Base-by-base conservation (phyloP, 176 grass and related monocot genomes). In the Triticum aestivum region DNA sequence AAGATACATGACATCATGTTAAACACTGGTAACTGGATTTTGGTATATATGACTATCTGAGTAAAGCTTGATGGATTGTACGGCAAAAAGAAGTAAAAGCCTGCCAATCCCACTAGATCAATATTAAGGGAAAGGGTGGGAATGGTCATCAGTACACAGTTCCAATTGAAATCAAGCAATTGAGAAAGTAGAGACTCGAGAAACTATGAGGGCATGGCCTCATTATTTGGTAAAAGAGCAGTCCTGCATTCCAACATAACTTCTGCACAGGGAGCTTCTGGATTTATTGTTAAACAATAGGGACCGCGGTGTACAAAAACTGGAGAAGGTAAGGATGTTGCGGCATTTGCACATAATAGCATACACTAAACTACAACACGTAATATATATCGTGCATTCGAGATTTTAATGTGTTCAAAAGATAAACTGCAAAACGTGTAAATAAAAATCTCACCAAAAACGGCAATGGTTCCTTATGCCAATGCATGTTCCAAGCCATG, bases 401-500 rank as follows among this genome's bases (percentile, higher is more conserved):
- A 79, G 21, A 63, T 54, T 23, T 8, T 54, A 68, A 68, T 33
- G n/a, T 33, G 41, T 86, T 82, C 13, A 42, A 24, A 69, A 24
- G 80, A 84, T 14, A 79, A n/a, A 6, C 49, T 70, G 56, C 78
- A n/a, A 17, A 83, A 52, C 9, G 77, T 27, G 66, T 1, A 84
- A 39, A 82, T 13, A 47, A 24, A 66, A 42, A 86, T 66, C 91
- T 98, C 37, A 98, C 95, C 92, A 98, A 90, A 98, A 98, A 68
- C 84, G 85, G 41, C 92, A 90, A 86, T 92, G 92, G 75, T 98
- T 98, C 77, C 88, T 89, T 89, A 83, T 88, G 37, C 94, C 92
- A 75, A 98, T 89, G 73, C 97, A 98, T 69, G 93, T 94, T 73
- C 92, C 97, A 86, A 98, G 92, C 94, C 94, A 98, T 71, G 89